phyloP scores from a whole-genome alignment of 2,329 filamentous ascomycete species.

The Epichloe baconii region DNA sequence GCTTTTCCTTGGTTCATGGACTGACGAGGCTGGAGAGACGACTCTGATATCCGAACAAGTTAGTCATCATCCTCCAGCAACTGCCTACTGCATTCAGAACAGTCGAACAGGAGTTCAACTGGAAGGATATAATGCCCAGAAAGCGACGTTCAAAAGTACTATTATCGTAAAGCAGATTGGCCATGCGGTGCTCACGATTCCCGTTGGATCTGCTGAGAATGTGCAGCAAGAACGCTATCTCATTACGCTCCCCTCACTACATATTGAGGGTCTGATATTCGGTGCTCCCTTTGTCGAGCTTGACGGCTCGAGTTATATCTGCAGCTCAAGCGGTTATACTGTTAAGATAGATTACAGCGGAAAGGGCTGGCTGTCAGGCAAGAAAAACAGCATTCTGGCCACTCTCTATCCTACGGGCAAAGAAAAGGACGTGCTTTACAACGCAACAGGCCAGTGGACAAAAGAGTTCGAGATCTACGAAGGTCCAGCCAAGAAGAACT shows the following conservation, averaged over 20 bases:
- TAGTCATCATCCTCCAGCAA: conserved; percentile 85
- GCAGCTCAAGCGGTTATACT: conserved; percentile 74
- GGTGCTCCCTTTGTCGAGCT: conserved; percentile 84
- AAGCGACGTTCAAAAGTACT: conserved; percentile 84
- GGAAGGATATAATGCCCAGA: conserved; percentile 92
- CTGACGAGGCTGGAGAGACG: conserved; percentile 68
- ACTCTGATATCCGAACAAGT: conserved; percentile 90
- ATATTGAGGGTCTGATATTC: conserved; percentile 86
- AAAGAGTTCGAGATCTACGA: conserved; percentile 68
- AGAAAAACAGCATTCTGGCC: conserved; percentile 84
- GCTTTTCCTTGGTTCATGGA: conserved; percentile 85
- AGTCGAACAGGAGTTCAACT: conserved; percentile 63
- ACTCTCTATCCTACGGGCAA: conserved; percentile 55
- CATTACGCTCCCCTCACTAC: conserved; percentile 80
- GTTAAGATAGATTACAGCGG: conserved; percentile 87
- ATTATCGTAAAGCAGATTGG: conserved; percentile 94
- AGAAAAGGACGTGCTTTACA: conserved; percentile 67
- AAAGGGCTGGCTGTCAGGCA: conserved; percentile 87
- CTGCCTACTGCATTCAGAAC: conserved; percentile 88
- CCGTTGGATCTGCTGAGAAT: conserved; percentile 24
- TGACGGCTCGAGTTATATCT: conserved; percentile 72
- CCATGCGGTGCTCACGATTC: conserved; percentile 70
- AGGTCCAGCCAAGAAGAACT: conserved; percentile 39
- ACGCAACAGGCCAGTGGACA: conserved; percentile 83
- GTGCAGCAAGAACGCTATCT: conserved; percentile 56